These are phyloP conservation scores for Rhazya stricta DNA, from an alignment of 257 asterid genomes.

Conservation along the genomic window DNA sequence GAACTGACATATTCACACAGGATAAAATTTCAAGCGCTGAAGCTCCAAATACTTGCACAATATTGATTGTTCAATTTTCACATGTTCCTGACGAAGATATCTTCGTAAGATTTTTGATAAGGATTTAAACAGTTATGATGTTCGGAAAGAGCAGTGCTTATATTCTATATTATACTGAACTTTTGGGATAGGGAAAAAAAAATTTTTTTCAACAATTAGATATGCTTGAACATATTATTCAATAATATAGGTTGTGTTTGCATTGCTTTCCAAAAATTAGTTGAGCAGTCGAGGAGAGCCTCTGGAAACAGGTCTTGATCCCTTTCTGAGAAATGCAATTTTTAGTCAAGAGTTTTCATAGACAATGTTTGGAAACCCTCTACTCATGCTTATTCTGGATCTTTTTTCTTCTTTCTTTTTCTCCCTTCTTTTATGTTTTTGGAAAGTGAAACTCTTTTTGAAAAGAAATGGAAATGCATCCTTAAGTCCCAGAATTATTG, in stretches of 20 bases:
- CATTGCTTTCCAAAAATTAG: too few species aligned
- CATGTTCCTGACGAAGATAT: too few species aligned
- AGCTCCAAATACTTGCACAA: too few species aligned
- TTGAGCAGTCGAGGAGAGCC: too few species aligned
- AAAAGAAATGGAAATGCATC: too few species aligned
- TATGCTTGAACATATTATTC: not conserved
- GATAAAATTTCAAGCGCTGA: too few species aligned
- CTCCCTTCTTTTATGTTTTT: not conserved
- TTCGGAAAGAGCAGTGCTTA: too few species aligned
- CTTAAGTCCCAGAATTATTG: not conserved
- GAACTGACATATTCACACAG: too few species aligned
- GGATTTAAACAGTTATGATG: not conserved
- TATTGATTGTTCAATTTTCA: too few species aligned
- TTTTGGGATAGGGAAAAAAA: not conserved
- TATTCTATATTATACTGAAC: not conserved
- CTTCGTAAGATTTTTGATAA: not conserved
- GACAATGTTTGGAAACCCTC: not conserved
- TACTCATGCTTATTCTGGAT: not conserved
- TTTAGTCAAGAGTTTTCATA: not conserved
- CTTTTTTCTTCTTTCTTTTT: too few species aligned
- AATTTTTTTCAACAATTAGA: not conserved
- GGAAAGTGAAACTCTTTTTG: too few species aligned
- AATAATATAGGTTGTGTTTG: not conserved
- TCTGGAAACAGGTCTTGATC: too few species aligned
- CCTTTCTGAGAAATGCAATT: not conserved